Conservation (phyloP, 2,329 filamentous ascomycete species). For the Colletotrichum salicis region DNA sequence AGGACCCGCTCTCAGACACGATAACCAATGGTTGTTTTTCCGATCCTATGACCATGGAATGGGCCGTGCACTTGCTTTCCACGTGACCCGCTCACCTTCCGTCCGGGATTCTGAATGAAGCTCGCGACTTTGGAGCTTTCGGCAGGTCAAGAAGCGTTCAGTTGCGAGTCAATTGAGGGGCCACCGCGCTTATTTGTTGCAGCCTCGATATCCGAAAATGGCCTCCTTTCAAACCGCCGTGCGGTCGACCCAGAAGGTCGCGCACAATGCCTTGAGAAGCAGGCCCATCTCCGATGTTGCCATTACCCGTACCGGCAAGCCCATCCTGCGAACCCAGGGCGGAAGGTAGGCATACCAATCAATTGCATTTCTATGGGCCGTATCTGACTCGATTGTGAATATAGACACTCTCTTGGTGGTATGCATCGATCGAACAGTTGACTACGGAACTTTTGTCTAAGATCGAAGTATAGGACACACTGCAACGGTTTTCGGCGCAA, state of each 20-base stretch:
- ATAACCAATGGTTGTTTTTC: conserved; percentile 30
- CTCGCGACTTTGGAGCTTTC: conserved; percentile 29
- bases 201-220: conserved; percentile 49
- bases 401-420: conserved; percentile 88
- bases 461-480: conserved; percentile 77
- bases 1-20: neutral
- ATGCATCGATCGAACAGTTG: conserved; percentile 43
- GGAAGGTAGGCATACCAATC: conserved; percentile 74
- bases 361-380: neutral
- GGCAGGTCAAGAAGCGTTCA: conserved; percentile 14
- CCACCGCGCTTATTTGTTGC: conserved; percentile 24
- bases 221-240: conserved; percentile 66
- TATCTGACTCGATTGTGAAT: conserved; percentile 14
- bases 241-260: conserved; percentile 62
- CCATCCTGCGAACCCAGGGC: conserved; percentile 87
- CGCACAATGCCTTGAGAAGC: conserved; percentile 59
- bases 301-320: conserved; percentile 96
- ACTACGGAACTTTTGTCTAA: conserved; percentile 25
- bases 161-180: conserved; percentile 38
- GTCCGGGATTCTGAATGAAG: conserved; percentile 28
- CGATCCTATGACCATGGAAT: conserved; percentile 21
- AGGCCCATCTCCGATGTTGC: conserved; percentile 80
- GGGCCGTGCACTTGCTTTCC: conserved; percentile 15
- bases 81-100: conserved; percentile 26
- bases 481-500: conserved; percentile 97